phyloP scores from a whole-genome alignment of 192 early-diverging fungal genomes.

The Backusella luteola region DNA sequence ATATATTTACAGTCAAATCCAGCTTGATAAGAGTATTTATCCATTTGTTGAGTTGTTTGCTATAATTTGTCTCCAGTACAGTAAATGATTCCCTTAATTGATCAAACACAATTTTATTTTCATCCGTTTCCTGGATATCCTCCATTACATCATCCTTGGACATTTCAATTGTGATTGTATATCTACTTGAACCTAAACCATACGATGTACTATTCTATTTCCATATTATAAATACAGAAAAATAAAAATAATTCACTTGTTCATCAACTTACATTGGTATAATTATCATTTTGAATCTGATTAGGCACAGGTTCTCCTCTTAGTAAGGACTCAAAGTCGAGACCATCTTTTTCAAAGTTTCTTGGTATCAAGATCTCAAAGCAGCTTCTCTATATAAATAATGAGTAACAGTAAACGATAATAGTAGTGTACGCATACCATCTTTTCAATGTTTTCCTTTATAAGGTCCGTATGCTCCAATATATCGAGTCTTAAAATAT shows the following conservation, averaged over 20 bases:
- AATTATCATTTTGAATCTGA: neutral
- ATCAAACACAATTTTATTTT: slow-evolving; percentile 56
- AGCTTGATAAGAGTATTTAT: slow-evolving; percentile 42
- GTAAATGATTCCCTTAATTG: slow-evolving; percentile 50
- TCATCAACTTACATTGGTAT: slow-evolving; percentile 11
- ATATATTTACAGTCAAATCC: slow-evolving; percentile 28
- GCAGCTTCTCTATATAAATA: slow-evolving; percentile 30
- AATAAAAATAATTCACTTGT: no score
- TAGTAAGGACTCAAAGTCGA: slow-evolving; percentile 39
- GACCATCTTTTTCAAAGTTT: slow-evolving; percentile 17
- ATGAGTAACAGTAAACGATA: no score
- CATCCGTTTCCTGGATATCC: slow-evolving; percentile 52
- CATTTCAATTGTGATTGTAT: slow-evolving; percentile 55
- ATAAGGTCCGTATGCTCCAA: slow-evolving; percentile 39
- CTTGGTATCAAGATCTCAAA: slow-evolving; percentile 54
- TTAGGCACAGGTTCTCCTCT: slow-evolving; percentile 14
- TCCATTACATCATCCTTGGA: slow-evolving; percentile 45
- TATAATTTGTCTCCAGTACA: slow-evolving; percentile 42
- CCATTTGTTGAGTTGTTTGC: slow-evolving; percentile 48
- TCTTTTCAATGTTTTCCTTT: slow-evolving; percentile 40
- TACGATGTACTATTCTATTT: slow-evolving; percentile 31
- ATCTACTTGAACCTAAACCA: slow-evolving; percentile 61
- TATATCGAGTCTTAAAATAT: slow-evolving; percentile 39
- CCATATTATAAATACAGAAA: neutral
- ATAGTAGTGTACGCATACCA: slow-evolving; percentile 23